Evolutionary conservation across 1,284 basidiomycete species (phyloP).

Genomic region (Entoloma clypeatum): DNA sequence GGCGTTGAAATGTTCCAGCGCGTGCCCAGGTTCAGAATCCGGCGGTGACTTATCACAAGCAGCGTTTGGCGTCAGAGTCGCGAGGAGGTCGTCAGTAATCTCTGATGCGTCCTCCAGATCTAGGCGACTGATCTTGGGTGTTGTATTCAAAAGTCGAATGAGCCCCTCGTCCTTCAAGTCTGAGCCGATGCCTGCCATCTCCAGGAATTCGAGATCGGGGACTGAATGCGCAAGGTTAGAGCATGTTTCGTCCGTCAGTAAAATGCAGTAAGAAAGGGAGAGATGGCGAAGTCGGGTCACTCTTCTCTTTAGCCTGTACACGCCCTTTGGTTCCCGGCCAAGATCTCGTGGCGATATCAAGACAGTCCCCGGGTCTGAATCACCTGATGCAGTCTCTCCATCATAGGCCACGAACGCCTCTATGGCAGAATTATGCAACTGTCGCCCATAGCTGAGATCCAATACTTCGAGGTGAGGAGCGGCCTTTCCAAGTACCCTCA

Average conservation of each 20-base stretch:
- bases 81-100: conserved; percentile 71
- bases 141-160: conserved; percentile 66
- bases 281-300: conserved; percentile 76
- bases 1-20: conserved; percentile 70
- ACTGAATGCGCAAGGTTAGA: conserved; percentile 68
- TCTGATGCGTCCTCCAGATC: conserved; percentile 83
- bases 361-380: conserved; percentile 37
- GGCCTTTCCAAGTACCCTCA: conserved; percentile 58
- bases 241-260: conserved; percentile 73
- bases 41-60: conserved; percentile 2
- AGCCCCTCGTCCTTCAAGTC: conserved; percentile 69
- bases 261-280: conserved; percentile 68
- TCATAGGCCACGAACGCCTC: conserved; percentile 65
- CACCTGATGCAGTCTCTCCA: conserved; percentile 28
- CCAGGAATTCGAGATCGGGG: conserved; percentile 76
- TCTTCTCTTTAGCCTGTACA: conserved; percentile 51
- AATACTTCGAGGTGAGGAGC: conserved; percentile 77
- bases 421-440: conserved; percentile 72
- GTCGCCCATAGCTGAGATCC: conserved; percentile 71
- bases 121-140: conserved; percentile 67
- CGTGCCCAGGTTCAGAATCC: conserved; percentile 48
- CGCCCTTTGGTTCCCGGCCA: conserved; percentile 55
- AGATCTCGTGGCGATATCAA: conserved; percentile 59
- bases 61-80: conserved; percentile 54
- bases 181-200: conserved; percentile 75